Base-by-base conservation (phyloP, 352 stramenopile genomes). In the Blastocystis sp. region DNA sequence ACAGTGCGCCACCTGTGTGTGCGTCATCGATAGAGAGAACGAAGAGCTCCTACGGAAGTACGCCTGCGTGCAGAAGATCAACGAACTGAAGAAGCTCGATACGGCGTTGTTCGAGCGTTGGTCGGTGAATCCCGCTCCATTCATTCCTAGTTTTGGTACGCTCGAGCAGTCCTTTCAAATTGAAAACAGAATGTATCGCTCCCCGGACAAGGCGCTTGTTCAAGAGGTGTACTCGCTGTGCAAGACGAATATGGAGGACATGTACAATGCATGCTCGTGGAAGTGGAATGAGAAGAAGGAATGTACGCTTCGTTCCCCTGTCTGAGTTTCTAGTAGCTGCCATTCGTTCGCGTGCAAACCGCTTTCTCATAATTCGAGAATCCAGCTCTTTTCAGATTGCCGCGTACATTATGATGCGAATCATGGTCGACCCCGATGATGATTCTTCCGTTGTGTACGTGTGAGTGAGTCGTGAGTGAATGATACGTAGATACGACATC, bases 241-340 rank as follows among this genome's bases (percentile, higher is more conserved):
- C 31, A 41, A 50, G 1, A 3, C 35, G 4, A 85, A 85, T 39
- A 85, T 85, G 74, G 41, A 85, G 41, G 24, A 39, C 16, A 33
- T 85, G 19, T 85, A 85, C 61, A 63, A 85, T 21, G 24, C 50
- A 24, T 67, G 74, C 31, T 41, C 74, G 2, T 85, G 74, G 74
- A 85, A 85, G 29, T 85, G 74, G 74, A 69, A 85, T 37, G 74
- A 37, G 19, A 85, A 85, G 74, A 67, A 66, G 74, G 74, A 85
- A 39, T 45, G 74, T 85, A 26, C 10, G 55, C 16, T 19, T 59
- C 24, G 1, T 35, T 70, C 4, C 13, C 16, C 3, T 67, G 13
- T 3, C 3, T 70, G 1, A 41, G n/a, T n/a, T 45, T 45, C 10
- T 69, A 85, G 74, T 85, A 26, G 55, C 74, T 35, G 74, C 65